These are phyloP conservation scores for Closterium sp. DNA, from an alignment of 139 green algal species.

Conservation along the genomic window DNA sequence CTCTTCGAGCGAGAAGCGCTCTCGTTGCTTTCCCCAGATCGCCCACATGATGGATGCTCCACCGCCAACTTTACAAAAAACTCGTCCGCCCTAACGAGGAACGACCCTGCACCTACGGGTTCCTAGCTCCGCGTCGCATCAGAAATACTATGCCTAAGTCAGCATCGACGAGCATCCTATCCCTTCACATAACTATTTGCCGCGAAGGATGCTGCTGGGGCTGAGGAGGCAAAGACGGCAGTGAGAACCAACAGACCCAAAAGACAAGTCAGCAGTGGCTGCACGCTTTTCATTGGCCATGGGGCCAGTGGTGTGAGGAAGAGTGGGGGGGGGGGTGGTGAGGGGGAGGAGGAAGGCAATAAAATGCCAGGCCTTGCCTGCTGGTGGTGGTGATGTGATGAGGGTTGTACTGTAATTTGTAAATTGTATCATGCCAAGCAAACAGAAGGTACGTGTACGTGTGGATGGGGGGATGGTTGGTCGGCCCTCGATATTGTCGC, in stretches of 20 bases:
- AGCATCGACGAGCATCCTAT: neutral
- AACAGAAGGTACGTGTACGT: neutral
- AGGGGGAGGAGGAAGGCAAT: too few species aligned
- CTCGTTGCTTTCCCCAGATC: slow-evolving; percentile 9
- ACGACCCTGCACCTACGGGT: neutral
- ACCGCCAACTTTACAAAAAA: neutral
- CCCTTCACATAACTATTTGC: neutral
- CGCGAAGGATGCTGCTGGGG: neutral
- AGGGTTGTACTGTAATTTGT: too few species aligned
- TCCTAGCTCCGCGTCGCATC: neutral
- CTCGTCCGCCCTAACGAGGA: neutral
- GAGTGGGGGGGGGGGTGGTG: too few species aligned
- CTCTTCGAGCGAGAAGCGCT: slow-evolving; percentile 46
- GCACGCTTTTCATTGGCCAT: too few species aligned
- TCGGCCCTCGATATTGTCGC: neutral
- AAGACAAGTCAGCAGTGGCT: neutral
- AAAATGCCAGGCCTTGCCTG: too few species aligned
- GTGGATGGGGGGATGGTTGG: neutral
- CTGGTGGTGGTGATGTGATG: too few species aligned
- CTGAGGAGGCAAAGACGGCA: neutral
- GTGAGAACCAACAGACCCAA: neutral
- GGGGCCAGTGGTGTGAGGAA: too few species aligned
- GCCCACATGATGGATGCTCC: slow-evolving; percentile 14
- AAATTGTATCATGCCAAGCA: too few species aligned
- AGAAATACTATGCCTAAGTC: neutral